Percentiles rank a stretch among this genome's conserved stretches.
Conservation (phyloP, 805 yeast species). For the Lipomyces yamadae region DNA sequence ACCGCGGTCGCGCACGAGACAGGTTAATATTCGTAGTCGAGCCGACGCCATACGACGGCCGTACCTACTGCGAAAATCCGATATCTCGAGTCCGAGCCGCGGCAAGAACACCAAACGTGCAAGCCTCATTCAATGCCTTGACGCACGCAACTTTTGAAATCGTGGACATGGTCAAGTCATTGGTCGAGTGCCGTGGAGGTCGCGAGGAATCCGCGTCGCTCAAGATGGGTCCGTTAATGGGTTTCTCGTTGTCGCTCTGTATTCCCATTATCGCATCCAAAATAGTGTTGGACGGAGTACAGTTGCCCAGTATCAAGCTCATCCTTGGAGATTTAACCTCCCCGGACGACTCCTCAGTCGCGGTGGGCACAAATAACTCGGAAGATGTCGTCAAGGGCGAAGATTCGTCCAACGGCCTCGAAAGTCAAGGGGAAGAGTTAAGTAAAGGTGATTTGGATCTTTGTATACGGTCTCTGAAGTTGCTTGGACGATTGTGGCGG, state of each 20-base stretch:
- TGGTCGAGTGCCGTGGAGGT: constrained; percentile 29
- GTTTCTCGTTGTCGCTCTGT: constrained; percentile 22
- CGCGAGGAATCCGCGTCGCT: constrained; percentile 26
- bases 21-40: constrained; percentile 29
- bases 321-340: constrained; percentile 18
- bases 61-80: constrained; percentile 27
- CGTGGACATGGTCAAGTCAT: constrained; percentile 15
- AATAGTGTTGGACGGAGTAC: constrained; percentile 26
- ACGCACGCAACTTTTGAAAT: constrained; percentile 22
- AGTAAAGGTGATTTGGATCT: constrained; percentile 25
- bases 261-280: constrained; percentile 28
- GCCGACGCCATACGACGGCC: constrained; percentile 29
- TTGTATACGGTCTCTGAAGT: constrained; percentile 20
- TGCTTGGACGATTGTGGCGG: constrained; percentile 23
- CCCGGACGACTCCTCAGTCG: constrained; percentile 11
- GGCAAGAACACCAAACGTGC: constrained; percentile 13
- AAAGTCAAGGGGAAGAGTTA: constrained; percentile 1
- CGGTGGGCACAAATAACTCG: neutral
- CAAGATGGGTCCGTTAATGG: constrained; percentile 31
- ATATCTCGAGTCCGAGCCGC: constrained; percentile 25
- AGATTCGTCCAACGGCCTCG: neutral
- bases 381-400: constrained; percentile 1
- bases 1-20: constrained; percentile 28
- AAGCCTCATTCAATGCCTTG: constrained; percentile 19
- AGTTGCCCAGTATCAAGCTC: constrained; percentile 29